Evolutionary conservation across 441 rosid genomes (phyloP).

Genomic region (Gossypium davidsonii): DNA sequence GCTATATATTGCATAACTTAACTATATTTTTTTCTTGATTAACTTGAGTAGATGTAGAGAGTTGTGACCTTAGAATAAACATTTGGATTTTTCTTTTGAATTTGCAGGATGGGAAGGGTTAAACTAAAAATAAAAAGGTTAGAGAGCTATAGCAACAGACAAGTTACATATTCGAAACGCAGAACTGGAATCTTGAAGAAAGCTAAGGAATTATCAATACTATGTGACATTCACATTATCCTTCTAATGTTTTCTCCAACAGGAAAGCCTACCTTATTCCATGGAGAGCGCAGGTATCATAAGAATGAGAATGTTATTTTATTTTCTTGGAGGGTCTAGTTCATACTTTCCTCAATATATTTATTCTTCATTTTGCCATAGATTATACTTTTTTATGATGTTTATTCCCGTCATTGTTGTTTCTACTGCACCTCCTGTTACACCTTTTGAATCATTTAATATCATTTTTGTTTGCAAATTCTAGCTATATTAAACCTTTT

Average conservation of each 20-base stretch:
- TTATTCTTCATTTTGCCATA: neutral
- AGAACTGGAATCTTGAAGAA: conserved; percentile 47
- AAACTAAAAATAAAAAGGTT: conserved; percentile 53
- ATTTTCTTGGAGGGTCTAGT: neutral
- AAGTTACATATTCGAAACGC: conserved; percentile 51
- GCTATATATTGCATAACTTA: conserved; percentile 15
- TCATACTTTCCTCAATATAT: neutral
- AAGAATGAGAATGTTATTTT: neutral
- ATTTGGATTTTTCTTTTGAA: neutral
- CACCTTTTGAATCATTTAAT: neutral
- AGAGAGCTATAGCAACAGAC: conserved; percentile 47
- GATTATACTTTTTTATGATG: neutral
- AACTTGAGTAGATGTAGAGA: conserved; percentile 24
- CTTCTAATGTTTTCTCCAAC: conserved; percentile 62
- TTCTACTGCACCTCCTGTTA: neutral
- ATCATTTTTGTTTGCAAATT: neutral
- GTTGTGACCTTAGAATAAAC: neutral
- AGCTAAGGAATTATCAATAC: conserved; percentile 47
- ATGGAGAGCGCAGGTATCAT: conserved; percentile 48
- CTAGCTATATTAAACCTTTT: neutral
- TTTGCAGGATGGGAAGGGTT: conserved; percentile 56
- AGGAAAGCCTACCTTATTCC: conserved; percentile 41
- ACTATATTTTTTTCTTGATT: conserved; percentile 18
- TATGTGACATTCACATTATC: conserved; percentile 51
- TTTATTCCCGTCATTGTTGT: neutral